Evolutionary conservation across 1,284 basidiomycete genomes (phyloP).

Genomic region (Fistulina hepatica): DNA sequence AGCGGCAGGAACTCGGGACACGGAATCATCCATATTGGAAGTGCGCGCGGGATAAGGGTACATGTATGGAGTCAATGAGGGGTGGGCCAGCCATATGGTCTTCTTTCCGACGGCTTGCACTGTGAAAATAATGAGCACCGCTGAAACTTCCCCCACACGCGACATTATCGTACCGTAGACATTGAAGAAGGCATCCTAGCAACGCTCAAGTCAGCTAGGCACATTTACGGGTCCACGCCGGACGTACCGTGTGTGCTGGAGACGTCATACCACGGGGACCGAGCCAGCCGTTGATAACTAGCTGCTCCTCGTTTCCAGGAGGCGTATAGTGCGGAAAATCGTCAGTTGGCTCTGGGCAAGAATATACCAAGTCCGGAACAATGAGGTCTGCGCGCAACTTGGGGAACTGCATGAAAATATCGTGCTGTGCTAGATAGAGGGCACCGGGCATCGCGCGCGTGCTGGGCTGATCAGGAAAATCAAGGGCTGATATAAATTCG

Average conservation of each 20-base stretch:
- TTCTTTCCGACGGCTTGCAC: slow-evolving; percentile 85
- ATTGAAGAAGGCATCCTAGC: slow-evolving; percentile 88
- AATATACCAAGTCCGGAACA: slow-evolving; percentile 83
- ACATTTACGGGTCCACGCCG: background rate
- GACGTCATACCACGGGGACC: slow-evolving; percentile 70
- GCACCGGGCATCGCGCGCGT: slow-evolving; percentile 15
- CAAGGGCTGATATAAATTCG: slow-evolving; percentile 52
- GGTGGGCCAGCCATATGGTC: slow-evolving; percentile 88
- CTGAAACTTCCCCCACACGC: slow-evolving; percentile 7
- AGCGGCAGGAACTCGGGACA: slow-evolving; percentile 26
- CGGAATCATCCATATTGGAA: no score
- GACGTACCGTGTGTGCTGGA: slow-evolving; percentile 86
- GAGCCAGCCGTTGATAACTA: slow-evolving; percentile 82
- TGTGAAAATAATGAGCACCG: slow-evolving; percentile 21
- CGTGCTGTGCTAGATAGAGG: slow-evolving; percentile 89
- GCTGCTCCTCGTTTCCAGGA: slow-evolving; percentile 57
- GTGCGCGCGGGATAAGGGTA: no score
- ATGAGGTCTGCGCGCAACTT: slow-evolving; percentile 61
- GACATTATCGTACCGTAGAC: slow-evolving; percentile 53
- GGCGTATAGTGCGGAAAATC: slow-evolving; percentile 46
- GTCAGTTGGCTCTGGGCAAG: slow-evolving; percentile 16
- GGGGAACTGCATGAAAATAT: slow-evolving; percentile 80
- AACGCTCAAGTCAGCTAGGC: slow-evolving; percentile 9
- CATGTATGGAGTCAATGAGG: slow-evolving; percentile 43
- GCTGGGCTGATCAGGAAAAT: slow-evolving; percentile 28